Base-by-base conservation (phyloP, 2,329 filamentous ascomycete species). In the Elsinoe arachidis region DNA sequence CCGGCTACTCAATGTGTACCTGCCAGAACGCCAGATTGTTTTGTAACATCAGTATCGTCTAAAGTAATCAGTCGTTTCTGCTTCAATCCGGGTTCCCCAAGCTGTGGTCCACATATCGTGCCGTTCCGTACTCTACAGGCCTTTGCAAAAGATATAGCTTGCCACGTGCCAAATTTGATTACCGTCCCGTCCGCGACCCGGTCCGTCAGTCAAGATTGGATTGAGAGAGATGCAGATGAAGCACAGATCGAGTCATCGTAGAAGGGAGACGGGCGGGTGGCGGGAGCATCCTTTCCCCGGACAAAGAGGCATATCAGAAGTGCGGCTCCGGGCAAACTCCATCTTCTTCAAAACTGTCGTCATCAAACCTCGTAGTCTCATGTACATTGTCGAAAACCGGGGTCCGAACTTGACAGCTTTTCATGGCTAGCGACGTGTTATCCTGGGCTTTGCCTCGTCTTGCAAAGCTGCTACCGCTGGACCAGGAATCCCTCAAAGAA, bases 401-500 rank as follows among this genome's bases (percentile, higher is more conserved):
- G 5, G 7, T 30, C 9, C 26, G 37, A 11, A n/a, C 11, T 39
- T 19, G 37, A 39, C 14, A 10, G 17, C 5, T 39, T 39, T 9
- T 2, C 39, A 68, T 68, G 61, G 61, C 66, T 4, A 47, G 56
- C 33, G 56, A 65, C 23, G 57, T 70, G 21, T 60, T 67, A 21
- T 55, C 62, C 11, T 86, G 83, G 83, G 83, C 83, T 26, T 66
- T 84, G 39, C 78, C 86, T 51, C 88, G 90, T 68, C 81, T 99
- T 6, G 84, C 85, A 21, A 83, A 83, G 67, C 79, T 99, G 14
- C 79, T 99, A 1, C 90, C 90, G 6, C 78, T 97, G 10, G 90
- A 95, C 35, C 84, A 95, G 35, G 84, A 88, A 11, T 90, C 92
- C 39, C 77, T 97, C 33, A 82, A 84, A 67, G 89, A 97, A 68